A percentile compares a stretch with the other conserved stretches of the same genome.
phyloP scores from a whole-genome alignment of 2,329 filamentous ascomycete species.

The Arthrobotrys conoides region DNA sequence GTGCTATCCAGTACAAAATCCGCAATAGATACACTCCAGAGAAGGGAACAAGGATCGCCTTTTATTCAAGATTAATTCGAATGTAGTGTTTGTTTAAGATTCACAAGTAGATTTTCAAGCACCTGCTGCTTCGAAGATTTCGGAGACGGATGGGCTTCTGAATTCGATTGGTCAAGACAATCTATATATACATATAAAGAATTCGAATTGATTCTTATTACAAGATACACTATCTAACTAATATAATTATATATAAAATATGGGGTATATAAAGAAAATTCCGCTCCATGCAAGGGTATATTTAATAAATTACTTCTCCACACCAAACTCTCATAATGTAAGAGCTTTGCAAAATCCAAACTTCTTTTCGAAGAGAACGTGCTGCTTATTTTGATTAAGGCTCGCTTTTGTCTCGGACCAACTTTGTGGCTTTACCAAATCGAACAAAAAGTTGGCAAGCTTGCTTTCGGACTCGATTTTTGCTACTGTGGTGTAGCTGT shows the following conservation, averaged over 20 bases:
- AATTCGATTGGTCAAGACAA: neutral
- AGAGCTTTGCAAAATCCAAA: neutral
- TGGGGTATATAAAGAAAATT: too few relatives aligned
- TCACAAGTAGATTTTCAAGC: too few relatives aligned
- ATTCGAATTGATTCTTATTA: neutral
- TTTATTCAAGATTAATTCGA: too few relatives aligned
- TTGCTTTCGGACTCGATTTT: neutral
- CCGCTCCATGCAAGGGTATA: slow-evolving; percentile 4
- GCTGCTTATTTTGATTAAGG: neutral
- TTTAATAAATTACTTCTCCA: neutral
- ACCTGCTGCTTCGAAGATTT: too few relatives aligned
- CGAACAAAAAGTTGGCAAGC: slow-evolving; percentile 16
- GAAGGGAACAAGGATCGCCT: too few relatives aligned
- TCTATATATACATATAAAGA: neutral
- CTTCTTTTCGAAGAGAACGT: slow-evolving; percentile 2
- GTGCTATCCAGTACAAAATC: too few relatives aligned
- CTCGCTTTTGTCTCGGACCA: neutral
- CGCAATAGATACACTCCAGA: too few relatives aligned
- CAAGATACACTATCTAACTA: neutral
- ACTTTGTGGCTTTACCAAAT: slow-evolving; percentile 1
- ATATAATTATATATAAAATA: neutral
- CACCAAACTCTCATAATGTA: neutral
- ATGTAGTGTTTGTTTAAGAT: too few relatives aligned
- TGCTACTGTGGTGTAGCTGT: slow-evolving; percentile 11
- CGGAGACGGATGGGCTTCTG: too few relatives aligned